Percentiles rank a stretch among this genome's conserved stretches.
phyloP scores from a whole-genome alignment of 495 filamentous ascomycete genomes.

The Daldinia loculata region DNA sequence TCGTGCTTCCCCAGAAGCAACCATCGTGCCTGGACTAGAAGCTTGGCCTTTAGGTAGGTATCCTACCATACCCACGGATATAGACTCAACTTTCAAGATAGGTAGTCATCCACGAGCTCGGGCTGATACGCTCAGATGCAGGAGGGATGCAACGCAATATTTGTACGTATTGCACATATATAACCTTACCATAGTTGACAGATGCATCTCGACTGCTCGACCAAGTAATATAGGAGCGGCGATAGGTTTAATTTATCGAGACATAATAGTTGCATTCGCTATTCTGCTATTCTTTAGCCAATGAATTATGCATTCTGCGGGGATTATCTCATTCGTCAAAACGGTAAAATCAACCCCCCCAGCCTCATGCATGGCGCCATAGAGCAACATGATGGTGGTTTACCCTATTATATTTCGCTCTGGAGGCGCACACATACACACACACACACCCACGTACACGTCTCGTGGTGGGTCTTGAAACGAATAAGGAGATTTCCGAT shows the following conservation, averaged over 20 bases:
- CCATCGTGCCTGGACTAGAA: constrained; percentile 35
- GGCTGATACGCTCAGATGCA: constrained; percentile 37
- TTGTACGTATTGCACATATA: constrained; percentile 26
- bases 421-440: constrained; percentile 27
- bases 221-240: constrained; percentile 32
- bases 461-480: constrained; percentile 41
- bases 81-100: constrained; percentile 29
- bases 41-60: constrained; percentile 17
- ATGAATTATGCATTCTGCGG: constrained; percentile 40
- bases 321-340: constrained; percentile 45
- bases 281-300: constrained; percentile 18
- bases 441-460: constrained; percentile 1
- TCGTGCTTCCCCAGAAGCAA: constrained; percentile 29
- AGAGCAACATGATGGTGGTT: constrained; percentile 29
- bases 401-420: constrained; percentile 33
- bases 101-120: constrained; percentile 22
- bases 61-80: constrained; percentile 6
- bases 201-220: constrained; percentile 42
- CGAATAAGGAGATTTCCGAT: constrained; percentile 36
- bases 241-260: constrained; percentile 43
- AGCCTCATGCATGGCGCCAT: constrained; percentile 41
- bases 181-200: constrained; percentile 28
- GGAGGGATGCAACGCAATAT: constrained; percentile 43
- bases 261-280: constrained; percentile 32
- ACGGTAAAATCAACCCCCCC: constrained; percentile 31